A percentile compares a stretch with the other conserved stretches of the same genome.
These are phyloP conservation scores for Zizania palustris DNA, from an alignment of 202 grass and related monocot species.

Conservation along the genomic window DNA sequence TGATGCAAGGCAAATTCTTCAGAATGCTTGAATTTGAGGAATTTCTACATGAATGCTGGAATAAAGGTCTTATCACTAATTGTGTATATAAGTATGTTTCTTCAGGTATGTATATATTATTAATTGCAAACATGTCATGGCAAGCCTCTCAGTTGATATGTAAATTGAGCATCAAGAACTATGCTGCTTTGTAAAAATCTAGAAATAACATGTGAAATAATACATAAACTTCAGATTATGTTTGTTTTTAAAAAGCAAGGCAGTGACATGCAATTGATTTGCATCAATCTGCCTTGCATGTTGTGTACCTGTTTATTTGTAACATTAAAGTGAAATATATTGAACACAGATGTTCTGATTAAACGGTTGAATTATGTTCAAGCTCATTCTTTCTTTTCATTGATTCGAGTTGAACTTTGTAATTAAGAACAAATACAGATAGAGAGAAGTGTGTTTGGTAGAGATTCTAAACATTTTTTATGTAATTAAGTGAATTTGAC, in stretches of 20 bases:
- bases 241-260: background rate
- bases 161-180: conserved; percentile 44
- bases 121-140: conserved; percentile 21
- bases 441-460: background rate
- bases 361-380: background rate
- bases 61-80: conserved; percentile 29
- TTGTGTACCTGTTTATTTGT: background rate
- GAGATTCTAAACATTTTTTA: background rate
- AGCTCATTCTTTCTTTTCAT: background rate
- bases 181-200: conserved; percentile 30
- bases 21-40: conserved; percentile 31
- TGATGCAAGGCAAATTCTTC: conserved; percentile 37
- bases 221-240: background rate
- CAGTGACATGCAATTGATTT: background rate
- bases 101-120: conserved; percentile 20
- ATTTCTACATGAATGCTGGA: conserved; percentile 22
- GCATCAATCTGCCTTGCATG: background rate
- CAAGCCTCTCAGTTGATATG: conserved; percentile 43
- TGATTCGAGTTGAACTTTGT: background rate
- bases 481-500: background rate
- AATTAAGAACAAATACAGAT: background rate
- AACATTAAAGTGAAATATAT: background rate
- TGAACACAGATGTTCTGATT: background rate
- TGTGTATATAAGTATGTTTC: conserved; percentile 16
- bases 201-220: conserved; percentile 17